Base-by-base conservation (phyloP, 257 asterid species). In the Solanum lignicaule region DNA sequence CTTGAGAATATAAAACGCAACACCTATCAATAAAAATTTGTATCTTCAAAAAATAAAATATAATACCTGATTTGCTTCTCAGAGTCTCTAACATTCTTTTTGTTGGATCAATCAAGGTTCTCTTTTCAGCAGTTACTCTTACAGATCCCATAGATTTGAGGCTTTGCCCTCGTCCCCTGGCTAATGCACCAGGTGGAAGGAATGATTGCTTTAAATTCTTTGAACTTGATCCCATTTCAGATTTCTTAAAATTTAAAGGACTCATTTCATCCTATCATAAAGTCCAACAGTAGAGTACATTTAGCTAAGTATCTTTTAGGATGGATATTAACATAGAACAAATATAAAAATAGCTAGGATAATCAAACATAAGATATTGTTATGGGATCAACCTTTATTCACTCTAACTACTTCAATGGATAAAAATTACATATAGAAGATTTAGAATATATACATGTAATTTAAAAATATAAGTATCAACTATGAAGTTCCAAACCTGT, bases 311-410 rank as follows among this genome's bases (percentile, higher is more conserved):
- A 55, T 20, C 11, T 20, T 20, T 7, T 55, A 55, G 66, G 9
- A 55, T 2, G 4, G 0, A 55, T 55, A 18, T 6, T 55, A 55
- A 7, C 66, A 52, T 52, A 55, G 25, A 55, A 55, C 25, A 65
- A 25, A 55, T 55, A 55, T 20, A 55, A 20, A 55, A 20, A 55
- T 55, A 55, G 14, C 78, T 32, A 71, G 39, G 41, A 29, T 71
- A 71, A 4, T 13, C 55, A 13, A 13, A 46, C 18, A 14, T 11
- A 32, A 10, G 89, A 88, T 36, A 90, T 38, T 1, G 88, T 91
- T 35, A 72, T 88, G 43, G 90, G 38, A 85, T 90, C 92, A 32
- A 90, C 88, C 92, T 88, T 89, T 87, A 6, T 7, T 58, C 12
- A 58, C 25, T 7, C 11, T 58, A 58, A 18, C 4, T 20, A 58